phyloP scores from a whole-genome alignment of 371 early-diverging fungal genomes.

The Globomyces sp. region DNA sequence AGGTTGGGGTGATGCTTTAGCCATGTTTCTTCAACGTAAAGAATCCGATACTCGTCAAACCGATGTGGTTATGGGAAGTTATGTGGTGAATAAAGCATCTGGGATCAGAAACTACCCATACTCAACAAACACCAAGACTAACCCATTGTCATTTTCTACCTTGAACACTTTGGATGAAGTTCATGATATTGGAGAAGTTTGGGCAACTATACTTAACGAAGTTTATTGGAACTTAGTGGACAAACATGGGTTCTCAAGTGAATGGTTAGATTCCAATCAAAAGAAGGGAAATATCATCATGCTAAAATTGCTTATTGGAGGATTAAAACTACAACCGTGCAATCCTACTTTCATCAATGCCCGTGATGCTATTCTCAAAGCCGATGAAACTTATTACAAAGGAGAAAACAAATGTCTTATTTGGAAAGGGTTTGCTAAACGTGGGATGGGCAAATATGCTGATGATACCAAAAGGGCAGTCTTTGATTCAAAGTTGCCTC shows the following conservation, averaged over 20 bases:
- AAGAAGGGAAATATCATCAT: slow-evolving; percentile 15
- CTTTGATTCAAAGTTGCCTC: no score
- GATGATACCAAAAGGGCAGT: background rate
- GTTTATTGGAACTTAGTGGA: slow-evolving; percentile 50
- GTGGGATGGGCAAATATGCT: slow-evolving; percentile 22
- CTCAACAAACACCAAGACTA: slow-evolving; percentile 36
- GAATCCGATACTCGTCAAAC: slow-evolving; percentile 20
- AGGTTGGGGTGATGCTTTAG: slow-evolving; percentile 50
- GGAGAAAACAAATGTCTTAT: slow-evolving; percentile 19
- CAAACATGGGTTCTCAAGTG: slow-evolving; percentile 36
- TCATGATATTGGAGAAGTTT: slow-evolving; percentile 29
- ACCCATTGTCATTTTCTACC: slow-evolving; percentile 42
- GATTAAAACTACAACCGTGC: slow-evolving; percentile 56
- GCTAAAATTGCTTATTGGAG: slow-evolving; percentile 42
- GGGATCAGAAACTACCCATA: slow-evolving; percentile 45
- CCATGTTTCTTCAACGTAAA: slow-evolving; percentile 26
- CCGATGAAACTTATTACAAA: slow-evolving; percentile 29
- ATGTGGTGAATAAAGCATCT: slow-evolving; percentile 21
- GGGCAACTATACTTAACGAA: slow-evolving; percentile 36
- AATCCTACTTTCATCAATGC: slow-evolving; percentile 48
- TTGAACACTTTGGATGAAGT: slow-evolving; percentile 23
- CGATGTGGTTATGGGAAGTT: slow-evolving; percentile 35
- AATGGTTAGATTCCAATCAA: slow-evolving; percentile 6
- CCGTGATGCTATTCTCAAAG: slow-evolving; percentile 50
- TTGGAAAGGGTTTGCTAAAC: slow-evolving; percentile 32